These are phyloP conservation scores for Cymbidium sinense DNA, from an alignment of 106 monocot species.

Conservation along the genomic window DNA sequence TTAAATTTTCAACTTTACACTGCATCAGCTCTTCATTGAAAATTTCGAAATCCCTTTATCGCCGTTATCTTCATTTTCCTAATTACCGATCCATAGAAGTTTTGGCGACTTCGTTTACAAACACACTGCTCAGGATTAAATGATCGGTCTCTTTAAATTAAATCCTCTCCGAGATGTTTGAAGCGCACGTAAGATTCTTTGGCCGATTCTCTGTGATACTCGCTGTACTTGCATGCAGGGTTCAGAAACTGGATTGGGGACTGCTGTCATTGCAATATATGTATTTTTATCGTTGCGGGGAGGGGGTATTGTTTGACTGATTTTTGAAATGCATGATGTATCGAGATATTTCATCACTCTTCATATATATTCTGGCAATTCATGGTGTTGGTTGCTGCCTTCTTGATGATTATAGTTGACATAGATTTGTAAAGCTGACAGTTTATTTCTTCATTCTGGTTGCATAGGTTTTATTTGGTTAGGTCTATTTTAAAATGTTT, in stretches of 20 bases:
- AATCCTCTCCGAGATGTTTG: slow-evolving; percentile 16
- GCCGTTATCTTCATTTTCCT: background rate
- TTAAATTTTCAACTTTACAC: no score
- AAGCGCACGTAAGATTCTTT: slow-evolving; percentile 20
- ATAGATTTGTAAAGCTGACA: no score
- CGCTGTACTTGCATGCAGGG: background rate
- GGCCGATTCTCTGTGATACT: background rate
- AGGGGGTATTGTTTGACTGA: background rate
- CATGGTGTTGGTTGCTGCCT: background rate
- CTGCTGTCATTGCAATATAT: background rate
- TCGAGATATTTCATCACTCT: background rate
- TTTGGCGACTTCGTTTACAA: background rate
- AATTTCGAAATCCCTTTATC: background rate
- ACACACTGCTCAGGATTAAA: background rate
- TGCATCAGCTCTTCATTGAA: no score
- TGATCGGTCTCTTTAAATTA: background rate
- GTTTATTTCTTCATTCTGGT: no score
- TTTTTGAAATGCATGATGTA: background rate
- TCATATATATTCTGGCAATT: background rate
- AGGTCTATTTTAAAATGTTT: background rate
- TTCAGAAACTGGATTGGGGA: background rate
- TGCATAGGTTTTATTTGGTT: no score
- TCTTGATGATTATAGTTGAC: background rate
- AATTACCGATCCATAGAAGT: background rate
- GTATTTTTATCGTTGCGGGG: background rate